These are phyloP conservation scores for Sugiyamaella chiloensis DNA, from an alignment of 805 yeast species.

Conservation along the genomic window DNA sequence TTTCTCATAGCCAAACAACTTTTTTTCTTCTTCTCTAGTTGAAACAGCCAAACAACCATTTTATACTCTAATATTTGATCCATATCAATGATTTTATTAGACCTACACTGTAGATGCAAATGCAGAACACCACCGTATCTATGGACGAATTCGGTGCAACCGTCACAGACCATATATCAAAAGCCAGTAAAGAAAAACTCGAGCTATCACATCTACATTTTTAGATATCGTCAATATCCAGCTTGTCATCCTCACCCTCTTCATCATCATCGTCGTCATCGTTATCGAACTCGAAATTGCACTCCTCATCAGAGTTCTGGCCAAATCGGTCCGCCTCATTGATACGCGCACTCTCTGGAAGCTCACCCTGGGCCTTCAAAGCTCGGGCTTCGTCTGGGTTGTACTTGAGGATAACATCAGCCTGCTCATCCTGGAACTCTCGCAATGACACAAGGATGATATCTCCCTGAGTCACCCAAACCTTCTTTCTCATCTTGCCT, in stretches of 20 bases:
- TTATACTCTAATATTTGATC: too few species aligned
- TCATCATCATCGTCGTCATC: conserved; percentile 79
- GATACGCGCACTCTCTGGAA: conserved; percentile 95
- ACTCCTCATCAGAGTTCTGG: conserved; percentile 94
- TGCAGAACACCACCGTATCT: too few species aligned
- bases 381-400: conserved; percentile 98
- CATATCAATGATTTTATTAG: too few species aligned
- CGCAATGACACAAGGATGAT: conserved; percentile 92
- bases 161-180: too few species aligned
- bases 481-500: conserved; percentile 99
- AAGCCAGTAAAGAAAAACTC: too few species aligned
- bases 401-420: conserved; percentile 96
- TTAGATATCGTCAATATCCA: conserved; percentile 77
- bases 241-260: conserved; percentile 47
- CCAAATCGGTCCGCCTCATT: conserved; percentile 97
- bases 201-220: too few species aligned
- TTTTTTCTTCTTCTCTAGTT: too few species aligned
- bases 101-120: too few species aligned
- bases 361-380: conserved; percentile 90
- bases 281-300: conserved; percentile 96
- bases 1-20: too few species aligned
- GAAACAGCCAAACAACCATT: too few species aligned
- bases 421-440: conserved; percentile 97
- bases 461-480: conserved; percentile 99
- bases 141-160: too few species aligned